phyloP scores from a whole-genome alignment of 2,329 filamentous ascomycete species.

The Taxawa tesnikishii region DNA sequence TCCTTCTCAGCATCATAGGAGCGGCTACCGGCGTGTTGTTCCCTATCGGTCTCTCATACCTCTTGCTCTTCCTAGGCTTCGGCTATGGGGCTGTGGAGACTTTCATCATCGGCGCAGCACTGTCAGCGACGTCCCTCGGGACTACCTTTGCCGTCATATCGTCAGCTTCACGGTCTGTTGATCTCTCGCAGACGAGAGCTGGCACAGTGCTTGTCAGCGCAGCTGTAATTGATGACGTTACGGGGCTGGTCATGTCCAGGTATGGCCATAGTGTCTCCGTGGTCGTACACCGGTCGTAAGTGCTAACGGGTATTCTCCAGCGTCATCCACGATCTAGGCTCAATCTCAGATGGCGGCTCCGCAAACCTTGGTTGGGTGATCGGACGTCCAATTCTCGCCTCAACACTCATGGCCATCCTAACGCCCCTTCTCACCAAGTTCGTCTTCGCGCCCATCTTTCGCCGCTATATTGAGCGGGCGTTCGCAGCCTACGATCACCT shows the following conservation, averaged over 20 bases:
- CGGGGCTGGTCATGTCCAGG: slow-evolving; percentile 32
- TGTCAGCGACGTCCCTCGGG: slow-evolving; percentile 17
- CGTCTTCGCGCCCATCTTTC: slow-evolving; percentile 22
- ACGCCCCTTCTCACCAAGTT: slow-evolving; percentile 17
- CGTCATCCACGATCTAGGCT: slow-evolving; percentile 16
- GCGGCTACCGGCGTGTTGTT: slow-evolving; percentile 33
- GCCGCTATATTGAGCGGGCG: slow-evolving; percentile 10
- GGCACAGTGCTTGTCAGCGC: slow-evolving; percentile 34
- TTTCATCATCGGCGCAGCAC: slow-evolving; percentile 18
- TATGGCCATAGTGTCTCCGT: too few relatives aligned
- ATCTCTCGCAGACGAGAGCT: slow-evolving; percentile 30
- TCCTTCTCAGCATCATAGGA: slow-evolving; percentile 27
- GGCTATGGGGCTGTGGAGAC: slow-evolving; percentile 19
- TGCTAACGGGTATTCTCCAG: too few relatives aligned
- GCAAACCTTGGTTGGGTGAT: slow-evolving; percentile 14
- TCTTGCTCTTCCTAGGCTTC: slow-evolving; percentile 31
- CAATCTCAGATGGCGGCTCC: slow-evolving; percentile 8
- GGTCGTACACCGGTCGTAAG: too few relatives aligned
- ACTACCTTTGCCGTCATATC: slow-evolving; percentile 25
- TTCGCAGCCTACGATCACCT: slow-evolving; percentile 15
- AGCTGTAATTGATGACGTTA: slow-evolving; percentile 35
- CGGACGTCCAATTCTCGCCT: slow-evolving; percentile 17
- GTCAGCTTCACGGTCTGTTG: slow-evolving; percentile 20
- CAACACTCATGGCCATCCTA: slow-evolving; percentile 9
- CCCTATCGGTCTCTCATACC: slow-evolving; percentile 33